These are phyloP conservation scores for Inosperma sp. DNA, from an alignment of 768 basidiomycete genomes.

Conservation along the genomic window DNA sequence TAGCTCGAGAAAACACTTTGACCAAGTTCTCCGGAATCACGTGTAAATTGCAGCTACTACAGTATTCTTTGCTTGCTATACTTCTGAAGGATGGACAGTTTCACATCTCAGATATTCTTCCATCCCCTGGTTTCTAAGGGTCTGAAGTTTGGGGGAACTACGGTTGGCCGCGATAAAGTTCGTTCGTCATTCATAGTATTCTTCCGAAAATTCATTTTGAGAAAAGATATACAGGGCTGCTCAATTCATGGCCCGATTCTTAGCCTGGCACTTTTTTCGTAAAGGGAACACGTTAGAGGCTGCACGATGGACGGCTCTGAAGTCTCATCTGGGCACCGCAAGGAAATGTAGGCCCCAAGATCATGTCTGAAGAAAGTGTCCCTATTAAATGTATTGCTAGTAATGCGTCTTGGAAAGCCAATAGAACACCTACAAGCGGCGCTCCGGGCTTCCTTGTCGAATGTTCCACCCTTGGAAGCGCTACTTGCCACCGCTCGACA, in stretches of 20 bases:
- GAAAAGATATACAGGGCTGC: slow-evolving; percentile 78
- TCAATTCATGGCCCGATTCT: slow-evolving; percentile 88
- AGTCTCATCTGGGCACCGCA: slow-evolving; percentile 75
- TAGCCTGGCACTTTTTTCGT: slow-evolving; percentile 74
- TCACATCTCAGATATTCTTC: slow-evolving; percentile 75
- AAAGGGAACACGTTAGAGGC: slow-evolving; percentile 69
- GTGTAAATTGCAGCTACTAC: slow-evolving; percentile 14
- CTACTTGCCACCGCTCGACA: slow-evolving; percentile 79
- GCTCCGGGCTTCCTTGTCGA: slow-evolving; percentile 57
- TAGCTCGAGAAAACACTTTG: no score
- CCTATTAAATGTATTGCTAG: slow-evolving; percentile 36
- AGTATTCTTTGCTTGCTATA: slow-evolving; percentile 4
- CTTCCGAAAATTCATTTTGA: not conserved
- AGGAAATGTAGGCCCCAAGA: slow-evolving; percentile 61
- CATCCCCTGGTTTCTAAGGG: slow-evolving; percentile 76
- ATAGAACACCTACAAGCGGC: slow-evolving; percentile 92
- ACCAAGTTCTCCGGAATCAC: no score
- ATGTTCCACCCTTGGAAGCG: slow-evolving; percentile 61
- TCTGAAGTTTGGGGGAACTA: slow-evolving; percentile 75
- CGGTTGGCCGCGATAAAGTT: slow-evolving; percentile 89
- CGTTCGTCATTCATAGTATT: slow-evolving; percentile 7
- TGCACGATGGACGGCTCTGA: slow-evolving; percentile 77
- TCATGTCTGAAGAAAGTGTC: not conserved
- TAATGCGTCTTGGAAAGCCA: slow-evolving; percentile 90
- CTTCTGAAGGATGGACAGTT: slow-evolving; percentile 36